phyloP scores from a whole-genome alignment of 352 stramenopile species.

The Phytophthora idaei region DNA sequence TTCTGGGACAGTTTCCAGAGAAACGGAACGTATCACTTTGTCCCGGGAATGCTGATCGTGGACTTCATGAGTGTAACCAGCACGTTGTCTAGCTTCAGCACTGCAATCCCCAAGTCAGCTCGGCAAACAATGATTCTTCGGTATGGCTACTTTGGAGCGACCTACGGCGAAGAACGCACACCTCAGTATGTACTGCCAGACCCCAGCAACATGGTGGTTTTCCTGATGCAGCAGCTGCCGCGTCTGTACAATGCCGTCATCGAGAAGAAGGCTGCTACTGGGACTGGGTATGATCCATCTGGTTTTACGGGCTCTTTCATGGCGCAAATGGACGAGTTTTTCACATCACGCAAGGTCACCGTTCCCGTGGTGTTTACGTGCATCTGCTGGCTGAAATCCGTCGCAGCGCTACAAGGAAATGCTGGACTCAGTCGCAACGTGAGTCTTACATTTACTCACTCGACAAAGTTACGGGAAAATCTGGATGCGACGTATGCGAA shows the following conservation, averaged over 20 bases:
- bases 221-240: conserved; percentile 33
- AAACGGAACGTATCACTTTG: conserved; percentile 23
- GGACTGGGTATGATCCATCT: conserved; percentile 4
- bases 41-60: conserved; percentile 27
- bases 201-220: conserved; percentile 19
- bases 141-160: conserved; percentile 27
- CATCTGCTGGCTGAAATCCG: conserved; percentile 42
- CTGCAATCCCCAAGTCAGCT: conserved; percentile 11
- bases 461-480: conserved; percentile 21
- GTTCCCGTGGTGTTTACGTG: conserved; percentile 35
- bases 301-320: conserved; percentile 25
- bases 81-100: conserved; percentile 27
- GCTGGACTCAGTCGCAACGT: conserved; percentile 26
- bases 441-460: conserved; percentile 33
- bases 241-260: conserved; percentile 32
- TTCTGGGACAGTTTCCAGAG: conserved; percentile 18
- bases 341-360: conserved; percentile 27
- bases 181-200: conserved; percentile 30
- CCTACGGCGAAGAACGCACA: conserved; percentile 27
- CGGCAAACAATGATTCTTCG: conserved; percentile 8
- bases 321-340: conserved; percentile 31
- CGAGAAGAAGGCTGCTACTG: conserved; percentile 11
- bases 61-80: conserved; percentile 23
- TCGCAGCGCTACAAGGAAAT: conserved; percentile 35
- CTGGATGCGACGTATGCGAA: conserved; percentile 26